Conservation (phyloP, 352 stramenopile species). For the Peronospora belbahrii region DNA sequence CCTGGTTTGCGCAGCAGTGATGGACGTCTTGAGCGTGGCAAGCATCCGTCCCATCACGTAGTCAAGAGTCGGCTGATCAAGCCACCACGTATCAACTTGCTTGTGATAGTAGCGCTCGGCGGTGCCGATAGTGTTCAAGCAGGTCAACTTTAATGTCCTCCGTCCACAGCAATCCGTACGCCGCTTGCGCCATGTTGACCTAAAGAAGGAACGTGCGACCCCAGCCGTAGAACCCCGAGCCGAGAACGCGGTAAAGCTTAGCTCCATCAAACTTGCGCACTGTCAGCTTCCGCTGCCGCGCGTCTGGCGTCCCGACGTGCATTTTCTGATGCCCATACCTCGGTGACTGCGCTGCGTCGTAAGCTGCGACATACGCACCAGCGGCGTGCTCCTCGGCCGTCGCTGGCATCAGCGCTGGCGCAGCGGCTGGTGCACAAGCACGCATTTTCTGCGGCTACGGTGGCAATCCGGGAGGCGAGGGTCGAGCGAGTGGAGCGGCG, state of each 20-base stretch:
- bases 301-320: too few relatives aligned
- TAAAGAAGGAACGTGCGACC: background rate
- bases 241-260: background rate
- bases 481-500: too few relatives aligned
- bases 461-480: too few relatives aligned
- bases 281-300: too few relatives aligned
- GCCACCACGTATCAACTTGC: background rate
- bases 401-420: too few relatives aligned
- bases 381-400: too few relatives aligned
- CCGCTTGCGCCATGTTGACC: background rate
- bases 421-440: too few relatives aligned
- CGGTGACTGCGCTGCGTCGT: too few relatives aligned
- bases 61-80: background rate
- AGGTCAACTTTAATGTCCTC: background rate
- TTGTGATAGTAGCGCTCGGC: constrained; percentile 1
- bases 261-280: too few relatives aligned
- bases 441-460: too few relatives aligned
- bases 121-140: background rate
- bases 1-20: background rate
- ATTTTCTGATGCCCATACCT: too few relatives aligned
- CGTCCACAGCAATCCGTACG: background rate
- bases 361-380: too few relatives aligned
- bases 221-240: background rate
- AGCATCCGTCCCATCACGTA: constrained; percentile 5
- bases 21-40: background rate